Base-by-base conservation (phyloP, 2,329 filamentous ascomycete species). In the Thielaviopsis populi region DNA sequence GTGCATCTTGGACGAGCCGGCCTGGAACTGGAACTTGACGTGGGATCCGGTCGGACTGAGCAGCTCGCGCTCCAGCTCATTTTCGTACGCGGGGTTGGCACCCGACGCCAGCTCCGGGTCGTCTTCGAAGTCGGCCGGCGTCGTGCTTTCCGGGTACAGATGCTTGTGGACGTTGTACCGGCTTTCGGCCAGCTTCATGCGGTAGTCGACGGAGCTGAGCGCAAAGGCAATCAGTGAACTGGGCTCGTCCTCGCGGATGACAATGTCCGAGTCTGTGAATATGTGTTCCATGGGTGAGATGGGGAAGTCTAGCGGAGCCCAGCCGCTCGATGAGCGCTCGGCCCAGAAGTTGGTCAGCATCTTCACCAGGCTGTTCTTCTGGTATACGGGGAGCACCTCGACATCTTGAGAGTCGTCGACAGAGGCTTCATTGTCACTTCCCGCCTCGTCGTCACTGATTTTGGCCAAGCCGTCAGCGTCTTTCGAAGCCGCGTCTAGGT, bases 271-370 rank as follows among this genome's bases (percentile, higher is more conserved):
- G 74, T 99, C 91, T 63, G 91, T 88, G 75, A 97, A 97, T 59
- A 99, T 91, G 73, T 99, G 94, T 72, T 99, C 94, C 17, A 86
- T 89, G 56, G 87, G 79, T 68, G 83, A 88, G 67, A 97, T 82
- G 2, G 95, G 95, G 70, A 99, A 99, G 63, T 99, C 94, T 22
- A 99, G 80, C 24, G 87, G 83, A 5, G 87, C 82, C 94, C 94
- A 99, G 43, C 92, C 91, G 73, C 91, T 96, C 27, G 95, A 90
- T 59, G 94, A 97, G 62, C 94, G 84, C 74, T 99, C 95, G 1
- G 94, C 95, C 94, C 94, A 99, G 74, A 99, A 99, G 70, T 92
- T 96, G 17, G 91, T 94, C 56, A 99, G 80, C 77, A 96, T 91
- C 72, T 95, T 96, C 83, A 99, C 87, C 68, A 97, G 78, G 56